Evolutionary conservation across 352 stramenopile genomes (phyloP).

Genomic region (Stephanocyclus meneghinianus): DNA sequence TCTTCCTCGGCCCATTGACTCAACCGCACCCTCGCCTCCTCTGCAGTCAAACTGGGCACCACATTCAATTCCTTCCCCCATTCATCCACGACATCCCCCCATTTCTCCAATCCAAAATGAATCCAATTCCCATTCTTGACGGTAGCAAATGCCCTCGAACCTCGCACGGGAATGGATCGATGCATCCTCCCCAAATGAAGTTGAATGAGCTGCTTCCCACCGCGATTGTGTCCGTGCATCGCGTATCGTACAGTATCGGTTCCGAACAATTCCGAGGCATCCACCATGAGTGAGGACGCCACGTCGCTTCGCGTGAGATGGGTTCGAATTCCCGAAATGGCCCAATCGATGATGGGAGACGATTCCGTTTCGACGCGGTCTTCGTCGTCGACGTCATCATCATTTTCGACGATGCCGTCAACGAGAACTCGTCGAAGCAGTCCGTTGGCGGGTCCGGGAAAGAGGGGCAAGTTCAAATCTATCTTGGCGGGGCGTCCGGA

Average conservation of each 20-base stretch:
- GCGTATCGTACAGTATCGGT: neutral
- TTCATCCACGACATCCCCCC: neutral
- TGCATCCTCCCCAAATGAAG: neutral
- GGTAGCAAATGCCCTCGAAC: neutral
- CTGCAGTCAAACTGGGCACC: neutral
- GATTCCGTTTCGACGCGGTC: neutral
- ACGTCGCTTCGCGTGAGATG: neutral
- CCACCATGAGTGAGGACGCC: neutral
- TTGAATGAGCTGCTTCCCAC: neutral
- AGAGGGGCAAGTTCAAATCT: constrained; percentile 1
- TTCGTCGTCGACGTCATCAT: neutral
- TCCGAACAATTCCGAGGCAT: neutral
- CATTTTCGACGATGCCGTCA: neutral
- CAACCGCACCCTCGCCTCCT: neutral
- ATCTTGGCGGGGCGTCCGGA: neutral
- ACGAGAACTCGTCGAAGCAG: neutral
- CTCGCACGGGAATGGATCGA: neutral
- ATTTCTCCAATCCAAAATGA: neutral
- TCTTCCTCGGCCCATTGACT: neutral
- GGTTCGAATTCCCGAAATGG: neutral
- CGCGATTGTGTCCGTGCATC: neutral
- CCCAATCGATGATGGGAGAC: neutral
- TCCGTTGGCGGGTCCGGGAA: neutral
- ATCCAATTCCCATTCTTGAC: constrained; percentile 13
- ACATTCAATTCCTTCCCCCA: neutral